Evolutionary conservation across 2,329 filamentous ascomycete genomes (phyloP), one percentile per base, ranked within the genome.

Genomic region (Paracoccidioides lutzii): DNA sequence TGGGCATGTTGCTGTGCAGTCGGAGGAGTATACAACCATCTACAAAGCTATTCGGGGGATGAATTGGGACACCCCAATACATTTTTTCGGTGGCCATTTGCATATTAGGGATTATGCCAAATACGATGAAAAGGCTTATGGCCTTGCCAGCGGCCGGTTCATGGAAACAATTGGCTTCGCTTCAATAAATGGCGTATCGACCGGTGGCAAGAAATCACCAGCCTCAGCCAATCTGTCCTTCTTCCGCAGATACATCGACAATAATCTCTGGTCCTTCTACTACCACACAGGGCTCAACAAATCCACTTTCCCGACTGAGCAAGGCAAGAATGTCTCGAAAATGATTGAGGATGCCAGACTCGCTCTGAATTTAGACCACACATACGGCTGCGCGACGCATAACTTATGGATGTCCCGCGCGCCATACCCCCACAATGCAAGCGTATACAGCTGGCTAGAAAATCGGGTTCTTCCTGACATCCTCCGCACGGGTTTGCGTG

Each of bases 111-210:
- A 96, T 66, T 88, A 88, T 62, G 81, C 81, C 43, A 81, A 79
- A 58, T 96, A 88, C 64, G 91, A 96, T 69, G 79, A 80, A 42
- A 84, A 82, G 54, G 82, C 90, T 0, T 84, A 87, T 59, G 90
- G 85, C 0, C 75, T 97, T 4, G 90, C 90, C 43, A 93, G 88
- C 62, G 91, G 91, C 3, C 81, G 91, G 0, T 97, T 96, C 69
- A 86, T 96, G 76, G 91, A 97, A 74, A 96, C 91, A 0, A 84
- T 97, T 52, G 91, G 91, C 1, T 97, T 93, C 79, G 83, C 93
- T 80, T 95, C 90, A 0, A 82, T 96, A 48, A 79, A 85, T 56
- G 88, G 88, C 1, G 66, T 84, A 22, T 72, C 72, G 7, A 75
- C 73, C 1, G 59, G 62, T 37, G 61, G 45, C 54, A 59, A 33